Percentiles rank a stretch among this genome's conserved stretches.
Evolutionary conservation across 257 asterid genomes (phyloP).

Genomic region (Pogostemon cablin): DNA sequence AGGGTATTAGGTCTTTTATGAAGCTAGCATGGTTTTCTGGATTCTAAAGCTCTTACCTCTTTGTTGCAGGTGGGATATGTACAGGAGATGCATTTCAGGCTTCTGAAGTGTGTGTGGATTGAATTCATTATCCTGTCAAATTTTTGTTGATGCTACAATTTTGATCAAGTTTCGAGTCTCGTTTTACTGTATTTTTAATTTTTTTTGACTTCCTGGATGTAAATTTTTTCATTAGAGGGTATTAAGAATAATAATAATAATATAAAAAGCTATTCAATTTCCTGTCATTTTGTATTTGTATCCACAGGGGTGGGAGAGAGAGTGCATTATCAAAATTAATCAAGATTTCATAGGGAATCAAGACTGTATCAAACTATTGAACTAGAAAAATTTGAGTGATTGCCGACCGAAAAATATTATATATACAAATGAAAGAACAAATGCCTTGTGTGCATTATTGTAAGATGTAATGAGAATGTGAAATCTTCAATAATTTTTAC

Average conservation of each 20-base stretch:
- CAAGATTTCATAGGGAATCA: not conserved
- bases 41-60: slow-evolving; percentile 16
- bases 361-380: no score
- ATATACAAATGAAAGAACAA: no score
- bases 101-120: slow-evolving; percentile 14
- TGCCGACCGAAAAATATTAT: no score
- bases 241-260: not conserved
- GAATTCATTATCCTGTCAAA: slow-evolving; percentile 1
- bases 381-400: no score
- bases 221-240: not conserved
- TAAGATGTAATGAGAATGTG: no score
- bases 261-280: not conserved
- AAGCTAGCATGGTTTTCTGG: not conserved
- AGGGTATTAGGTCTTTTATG: not conserved
- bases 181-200: not conserved
- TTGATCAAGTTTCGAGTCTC: slow-evolving; percentile 22
- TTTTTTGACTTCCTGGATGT: not conserved
- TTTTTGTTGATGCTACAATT: slow-evolving; percentile 20
- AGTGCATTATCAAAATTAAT: not conserved
- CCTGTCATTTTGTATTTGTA: not conserved
- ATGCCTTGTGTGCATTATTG: no score
- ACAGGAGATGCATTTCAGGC: slow-evolving; percentile 22
- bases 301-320: not conserved
- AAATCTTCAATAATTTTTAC: no score
- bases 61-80: slow-evolving; percentile 33